phyloP scores from a whole-genome alignment of 441 rosid genomes.

The Raphanus hybrid region DNA sequence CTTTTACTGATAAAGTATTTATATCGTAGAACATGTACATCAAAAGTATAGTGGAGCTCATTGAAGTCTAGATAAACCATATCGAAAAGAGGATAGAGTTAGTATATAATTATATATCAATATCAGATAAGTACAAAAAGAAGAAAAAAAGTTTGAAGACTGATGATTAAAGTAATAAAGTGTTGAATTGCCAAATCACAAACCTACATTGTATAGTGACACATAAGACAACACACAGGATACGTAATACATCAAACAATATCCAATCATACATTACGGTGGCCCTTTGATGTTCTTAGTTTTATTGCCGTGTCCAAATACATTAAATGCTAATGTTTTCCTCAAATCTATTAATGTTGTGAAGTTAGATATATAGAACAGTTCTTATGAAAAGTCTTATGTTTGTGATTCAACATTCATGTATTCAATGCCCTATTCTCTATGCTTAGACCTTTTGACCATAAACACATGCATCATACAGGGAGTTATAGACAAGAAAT shows the following conservation, averaged over 20 bases:
- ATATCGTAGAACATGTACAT: background rate
- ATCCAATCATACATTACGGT: conserved; percentile 38
- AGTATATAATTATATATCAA: background rate
- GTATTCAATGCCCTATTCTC: conserved; percentile 18
- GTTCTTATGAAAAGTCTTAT: conserved; percentile 32
- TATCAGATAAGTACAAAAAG: conserved; percentile 23
- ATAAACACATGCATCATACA: conserved; percentile 10
- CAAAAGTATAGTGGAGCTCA: background rate
- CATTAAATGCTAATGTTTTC: conserved; percentile 19
- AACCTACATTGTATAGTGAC: conserved; percentile 37
- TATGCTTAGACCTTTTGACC: background rate
- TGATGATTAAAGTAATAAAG: conserved; percentile 14
- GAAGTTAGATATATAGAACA: conserved; percentile 2
- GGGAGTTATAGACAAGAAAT: conserved; percentile 33
- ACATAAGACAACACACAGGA: conserved; percentile 40
- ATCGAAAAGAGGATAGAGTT: background rate
- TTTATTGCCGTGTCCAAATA: conserved; percentile 23
- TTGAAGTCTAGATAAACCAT: conserved; percentile 10
- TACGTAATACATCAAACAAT: conserved; percentile 2
- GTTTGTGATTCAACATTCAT: conserved; percentile 33
- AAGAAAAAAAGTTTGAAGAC: background rate
- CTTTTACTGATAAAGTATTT: background rate
- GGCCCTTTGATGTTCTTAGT: conserved; percentile 2
- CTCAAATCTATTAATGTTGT: conserved; percentile 9
- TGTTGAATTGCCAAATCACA: conserved; percentile 9